Conservation (phyloP, 441 rosid genomes). For the Gossypium trilobum region DNA sequence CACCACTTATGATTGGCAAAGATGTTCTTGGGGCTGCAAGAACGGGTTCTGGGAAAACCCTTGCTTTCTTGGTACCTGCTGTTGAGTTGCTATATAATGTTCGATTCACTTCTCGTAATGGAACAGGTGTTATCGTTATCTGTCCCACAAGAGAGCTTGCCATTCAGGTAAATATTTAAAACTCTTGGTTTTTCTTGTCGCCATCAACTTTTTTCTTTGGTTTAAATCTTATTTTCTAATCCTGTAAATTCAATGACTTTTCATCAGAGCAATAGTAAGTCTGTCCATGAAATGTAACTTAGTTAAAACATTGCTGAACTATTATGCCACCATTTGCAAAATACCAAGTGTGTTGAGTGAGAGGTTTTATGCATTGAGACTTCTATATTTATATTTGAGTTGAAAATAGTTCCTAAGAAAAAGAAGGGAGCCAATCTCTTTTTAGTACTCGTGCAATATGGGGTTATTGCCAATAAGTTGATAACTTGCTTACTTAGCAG, state of each 20-base stretch:
- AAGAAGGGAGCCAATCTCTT: neutral
- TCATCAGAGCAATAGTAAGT: neutral
- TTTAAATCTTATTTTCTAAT: neutral
- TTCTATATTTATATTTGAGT: neutral
- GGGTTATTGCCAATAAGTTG: neutral
- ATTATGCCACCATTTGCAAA: neutral
- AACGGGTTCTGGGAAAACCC: slow-evolving; percentile 95
- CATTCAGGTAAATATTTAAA: slow-evolving; percentile 57
- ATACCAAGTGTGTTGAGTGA: neutral
- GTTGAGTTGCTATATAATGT: slow-evolving; percentile 68
- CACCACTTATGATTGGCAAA: slow-evolving; percentile 67
- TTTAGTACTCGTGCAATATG: neutral
- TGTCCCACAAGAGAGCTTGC: slow-evolving; percentile 98
- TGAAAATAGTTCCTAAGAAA: neutral
- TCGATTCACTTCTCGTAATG: slow-evolving; percentile 63
- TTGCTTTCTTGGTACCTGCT: slow-evolving; percentile 86
- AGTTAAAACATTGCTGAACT: neutral
- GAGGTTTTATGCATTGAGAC: neutral
- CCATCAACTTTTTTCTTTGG: neutral
- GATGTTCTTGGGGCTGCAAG: slow-evolving; percentile 96
- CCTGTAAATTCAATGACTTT: neutral
- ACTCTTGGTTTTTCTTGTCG: neutral
- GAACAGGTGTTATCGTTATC: slow-evolving; percentile 79
- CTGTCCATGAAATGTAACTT: neutral
- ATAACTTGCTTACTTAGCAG: neutral